Base-by-base conservation (phyloP, 768 basidiomycete genomes). In the Lentinula raphanica region DNA sequence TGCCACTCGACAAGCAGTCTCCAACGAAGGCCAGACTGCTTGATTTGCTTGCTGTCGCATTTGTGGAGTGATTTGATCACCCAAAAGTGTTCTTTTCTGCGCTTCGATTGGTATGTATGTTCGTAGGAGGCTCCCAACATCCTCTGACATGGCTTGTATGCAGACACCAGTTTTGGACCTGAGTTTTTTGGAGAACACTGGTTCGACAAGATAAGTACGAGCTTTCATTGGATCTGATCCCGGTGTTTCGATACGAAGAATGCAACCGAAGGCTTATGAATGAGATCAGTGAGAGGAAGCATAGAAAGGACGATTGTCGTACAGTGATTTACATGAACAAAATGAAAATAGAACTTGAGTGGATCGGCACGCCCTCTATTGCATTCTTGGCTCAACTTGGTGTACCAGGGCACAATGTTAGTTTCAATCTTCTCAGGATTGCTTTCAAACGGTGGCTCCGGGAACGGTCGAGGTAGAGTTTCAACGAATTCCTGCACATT, bases 121-220 rank as follows among this genome's bases (percentile, higher is more conserved):
- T 21, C 53, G 53, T n/a, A 42, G 25, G n/a, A 54, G 42, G 21
- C 25, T 40, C 15, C 53, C 53, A 23, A 54, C 27, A 17, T 40
- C 29, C 15, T 56, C 55, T 36, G 55, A 45, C 55, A 56, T 56
- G 4, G 55, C 55, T 21, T 56, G 55, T 13, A 56, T 27, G 9
- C 32, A 45, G 4, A 56, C 55, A 9, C 40, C 55, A 4, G 25
- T 11, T 35, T 46, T 56, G 9, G 42, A 27, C 32, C 19, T 35
- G 28, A 6, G 21, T 17, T 35, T 23, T 35, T 31, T 56, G n/a
- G 25, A 25, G 8, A 56, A 56, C 13, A 27, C 31, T 11, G 55
- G 40, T 15, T 46, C 55, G 27, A 56, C 44, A 7, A 56, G 40
- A 27, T 56, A 56, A 17, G 19, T 54, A 17, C 13, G 27, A 27